These are phyloP conservation scores for Amylostereum chailletii DNA, from an alignment of 1,284 basidiomycete genomes.

Conservation along the genomic window DNA sequence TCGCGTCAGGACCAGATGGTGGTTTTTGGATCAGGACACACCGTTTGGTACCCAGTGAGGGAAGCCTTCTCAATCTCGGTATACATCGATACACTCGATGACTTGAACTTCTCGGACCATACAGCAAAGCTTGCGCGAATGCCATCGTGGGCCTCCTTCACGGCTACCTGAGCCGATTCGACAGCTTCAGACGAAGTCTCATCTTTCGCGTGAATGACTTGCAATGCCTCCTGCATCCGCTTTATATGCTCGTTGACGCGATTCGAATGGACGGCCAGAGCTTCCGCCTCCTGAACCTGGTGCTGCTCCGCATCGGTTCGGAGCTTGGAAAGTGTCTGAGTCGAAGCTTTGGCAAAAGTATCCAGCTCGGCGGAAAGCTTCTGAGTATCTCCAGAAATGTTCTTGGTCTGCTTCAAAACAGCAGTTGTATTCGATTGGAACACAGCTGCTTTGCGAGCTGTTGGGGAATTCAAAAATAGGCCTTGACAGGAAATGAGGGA, in stretches of 20 bases:
- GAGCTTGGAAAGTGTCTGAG: conserved; percentile 44
- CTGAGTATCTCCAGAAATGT: conserved; percentile 42
- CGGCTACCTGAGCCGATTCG: conserved; percentile 31
- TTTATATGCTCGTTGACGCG: conserved; percentile 56
- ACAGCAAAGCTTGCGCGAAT: conserved; percentile 42
- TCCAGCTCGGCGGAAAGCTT: conserved; percentile 51
- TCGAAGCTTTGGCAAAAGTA: conserved; percentile 52
- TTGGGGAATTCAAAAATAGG: conserved; percentile 8
- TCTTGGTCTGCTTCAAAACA: conserved; percentile 54
- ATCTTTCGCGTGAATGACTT: conserved; percentile 50
- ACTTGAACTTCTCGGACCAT: conserved; percentile 46
- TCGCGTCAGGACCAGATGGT: not conserved
- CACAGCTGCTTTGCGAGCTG: conserved; percentile 70
- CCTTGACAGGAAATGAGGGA: conserved; percentile 1
- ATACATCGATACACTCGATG: conserved; percentile 39
- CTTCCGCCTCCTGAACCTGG: conserved; percentile 46
- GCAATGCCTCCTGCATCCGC: conserved; percentile 47
- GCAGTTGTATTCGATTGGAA: conserved; percentile 60
- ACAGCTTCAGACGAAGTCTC: conserved; percentile 46
- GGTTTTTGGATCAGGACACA: conserved; percentile 17
- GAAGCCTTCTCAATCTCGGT: conserved; percentile 34
- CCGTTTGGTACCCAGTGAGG: conserved; percentile 33
- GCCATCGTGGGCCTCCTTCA: conserved; percentile 44
- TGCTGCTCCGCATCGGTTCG: conserved; percentile 49
- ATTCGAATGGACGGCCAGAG: conserved; percentile 40